These are phyloP conservation scores for Suillus sp. DNA, from an alignment of 768 basidiomycete species.

Conservation along the genomic window DNA sequence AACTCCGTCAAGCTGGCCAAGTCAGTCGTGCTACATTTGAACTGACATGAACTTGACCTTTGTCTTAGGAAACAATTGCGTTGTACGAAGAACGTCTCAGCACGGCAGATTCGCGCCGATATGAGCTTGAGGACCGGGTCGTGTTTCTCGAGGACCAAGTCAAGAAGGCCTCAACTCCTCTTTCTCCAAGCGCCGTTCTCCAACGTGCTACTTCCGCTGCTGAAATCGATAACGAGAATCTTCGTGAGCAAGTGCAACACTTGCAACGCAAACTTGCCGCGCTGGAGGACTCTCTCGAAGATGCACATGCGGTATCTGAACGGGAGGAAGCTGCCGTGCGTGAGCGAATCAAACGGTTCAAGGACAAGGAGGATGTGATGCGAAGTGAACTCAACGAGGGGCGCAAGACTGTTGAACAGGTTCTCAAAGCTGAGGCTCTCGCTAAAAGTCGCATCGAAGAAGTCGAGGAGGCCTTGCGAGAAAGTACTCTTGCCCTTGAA, in stretches of 20 bases:
- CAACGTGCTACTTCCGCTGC: slow-evolving; percentile 65
- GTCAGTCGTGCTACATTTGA: slow-evolving; percentile 40
- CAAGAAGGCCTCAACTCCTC: slow-evolving; percentile 31
- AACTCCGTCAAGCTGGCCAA: slow-evolving; percentile 86
- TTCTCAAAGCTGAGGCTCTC: slow-evolving; percentile 59
- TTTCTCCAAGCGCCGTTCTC: slow-evolving; percentile 37
- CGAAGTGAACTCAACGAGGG: slow-evolving; percentile 71
- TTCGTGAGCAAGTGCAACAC: slow-evolving; percentile 88
- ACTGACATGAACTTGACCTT: slow-evolving; percentile 13
- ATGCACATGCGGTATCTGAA: slow-evolving; percentile 68
- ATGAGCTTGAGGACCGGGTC: slow-evolving; percentile 74
- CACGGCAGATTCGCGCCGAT: slow-evolving; percentile 66
- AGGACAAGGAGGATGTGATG: slow-evolving; percentile 72
- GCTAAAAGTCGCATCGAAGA: slow-evolving; percentile 76
- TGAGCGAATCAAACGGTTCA: slow-evolving; percentile 65
- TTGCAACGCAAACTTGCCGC: slow-evolving; percentile 72
- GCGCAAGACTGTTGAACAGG: slow-evolving; percentile 64
- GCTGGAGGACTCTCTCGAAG: slow-evolving; percentile 87
- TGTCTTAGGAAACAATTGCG: slow-evolving; percentile 83
- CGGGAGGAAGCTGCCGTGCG: slow-evolving; percentile 67
- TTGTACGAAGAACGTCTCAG: slow-evolving; percentile 90
- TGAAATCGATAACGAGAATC: slow-evolving; percentile 93
- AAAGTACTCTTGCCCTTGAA: slow-evolving; percentile 86
- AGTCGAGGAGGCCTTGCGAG: slow-evolving; percentile 85
- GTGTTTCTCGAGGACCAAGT: slow-evolving; percentile 57